Conservation (phyloP, 345 rosid genomes). For the Citrus glauca region DNA sequence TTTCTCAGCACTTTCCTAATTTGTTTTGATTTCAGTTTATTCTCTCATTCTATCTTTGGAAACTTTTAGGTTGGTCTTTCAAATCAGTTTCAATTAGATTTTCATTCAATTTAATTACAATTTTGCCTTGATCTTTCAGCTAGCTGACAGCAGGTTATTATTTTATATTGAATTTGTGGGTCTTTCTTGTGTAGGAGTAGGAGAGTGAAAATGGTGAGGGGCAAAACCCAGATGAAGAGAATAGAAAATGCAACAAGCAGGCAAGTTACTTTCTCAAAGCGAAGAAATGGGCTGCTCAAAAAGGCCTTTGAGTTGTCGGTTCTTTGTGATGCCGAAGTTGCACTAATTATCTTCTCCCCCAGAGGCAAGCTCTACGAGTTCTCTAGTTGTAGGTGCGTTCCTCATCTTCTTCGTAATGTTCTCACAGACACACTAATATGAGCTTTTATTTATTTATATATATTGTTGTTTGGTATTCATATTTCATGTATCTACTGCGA, state of each 20-base stretch:
- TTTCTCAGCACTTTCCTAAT: slow-evolving; percentile 19
- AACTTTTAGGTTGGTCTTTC: slow-evolving; percentile 2
- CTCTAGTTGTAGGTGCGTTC: slow-evolving; percentile 56
- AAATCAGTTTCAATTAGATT: background rate
- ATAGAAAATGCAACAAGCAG: slow-evolving; percentile 83
- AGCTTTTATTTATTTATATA: background rate
- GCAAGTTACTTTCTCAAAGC: slow-evolving; percentile 87
- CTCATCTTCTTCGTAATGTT: background rate
- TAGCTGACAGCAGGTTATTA: no score
- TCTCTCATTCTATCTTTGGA: slow-evolving; percentile 26
- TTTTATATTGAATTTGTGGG: background rate
- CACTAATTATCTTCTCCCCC: slow-evolving; percentile 75
- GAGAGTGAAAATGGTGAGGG: slow-evolving; percentile 57
- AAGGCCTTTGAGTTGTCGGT: slow-evolving; percentile 84
- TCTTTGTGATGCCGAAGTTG: slow-evolving; percentile 87
- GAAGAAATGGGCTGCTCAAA: slow-evolving; percentile 77
- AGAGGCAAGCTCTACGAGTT: slow-evolving; percentile 82
- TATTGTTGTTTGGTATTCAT: background rate
- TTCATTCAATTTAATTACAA: background rate
- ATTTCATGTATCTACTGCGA: background rate
- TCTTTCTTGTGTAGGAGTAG: background rate
- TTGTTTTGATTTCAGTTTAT: background rate
- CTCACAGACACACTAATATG: background rate
- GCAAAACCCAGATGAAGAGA: slow-evolving; percentile 89
- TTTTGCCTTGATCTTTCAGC: background rate